phyloP scores from a whole-genome alignment of 176 grass and related monocot genomes.

The Carex parvula region DNA sequence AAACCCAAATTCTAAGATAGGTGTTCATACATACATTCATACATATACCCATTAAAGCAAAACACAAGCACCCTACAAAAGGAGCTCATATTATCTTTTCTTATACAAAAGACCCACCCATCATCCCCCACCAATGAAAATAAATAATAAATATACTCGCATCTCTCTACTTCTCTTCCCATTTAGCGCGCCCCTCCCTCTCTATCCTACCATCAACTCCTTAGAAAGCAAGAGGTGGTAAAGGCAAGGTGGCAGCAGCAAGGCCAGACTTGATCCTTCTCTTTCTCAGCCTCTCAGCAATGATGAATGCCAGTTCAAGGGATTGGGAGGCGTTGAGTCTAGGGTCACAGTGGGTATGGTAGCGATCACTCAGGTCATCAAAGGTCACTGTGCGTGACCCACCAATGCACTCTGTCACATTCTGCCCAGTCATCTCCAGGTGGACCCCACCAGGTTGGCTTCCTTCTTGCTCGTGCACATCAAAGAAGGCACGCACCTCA shows the following conservation, averaged over 20 bases:
- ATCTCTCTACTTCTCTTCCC: constrained; percentile 30
- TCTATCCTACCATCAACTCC: neutral
- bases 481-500: constrained; percentile 87
- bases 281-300: constrained; percentile 85
- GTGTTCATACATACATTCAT: constrained; percentile 31
- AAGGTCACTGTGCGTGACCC: constrained; percentile 89
- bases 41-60: neutral
- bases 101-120: constrained; percentile 30
- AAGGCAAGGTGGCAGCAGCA: constrained; percentile 34
- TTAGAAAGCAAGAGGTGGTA: constrained; percentile 77
- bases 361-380: constrained; percentile 72
- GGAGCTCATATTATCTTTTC: constrained; percentile 32
- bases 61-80: constrained; percentile 24
- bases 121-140: constrained; percentile 45
- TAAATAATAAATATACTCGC: constrained; percentile 24
- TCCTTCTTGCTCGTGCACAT: constrained; percentile 91
- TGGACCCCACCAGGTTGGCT: constrained; percentile 88
- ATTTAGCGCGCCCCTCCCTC: neutral
- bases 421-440: constrained; percentile 96
- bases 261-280: constrained; percentile 55
- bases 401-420: constrained; percentile 89
- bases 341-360: constrained; percentile 94
- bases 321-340: constrained; percentile 88
- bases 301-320: constrained; percentile 82
- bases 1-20: constrained; percentile 28